phyloP scores from a whole-genome alignment of 2,329 filamentous ascomycete genomes.

The Colletotrichum sansevieriae region DNA sequence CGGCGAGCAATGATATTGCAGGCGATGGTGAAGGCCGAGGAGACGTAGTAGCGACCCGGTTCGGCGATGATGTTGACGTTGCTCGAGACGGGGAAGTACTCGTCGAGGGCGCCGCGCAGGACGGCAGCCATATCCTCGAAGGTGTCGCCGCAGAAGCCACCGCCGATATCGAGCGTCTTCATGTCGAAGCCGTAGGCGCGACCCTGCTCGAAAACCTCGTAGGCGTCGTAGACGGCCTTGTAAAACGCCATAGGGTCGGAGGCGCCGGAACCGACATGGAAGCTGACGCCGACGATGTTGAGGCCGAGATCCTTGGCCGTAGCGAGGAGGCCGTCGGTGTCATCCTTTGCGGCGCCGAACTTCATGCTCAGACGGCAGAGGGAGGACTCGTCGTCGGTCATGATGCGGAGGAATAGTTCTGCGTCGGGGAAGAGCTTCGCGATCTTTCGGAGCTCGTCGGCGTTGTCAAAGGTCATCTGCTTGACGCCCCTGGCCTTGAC shows the following conservation, averaged over 20 bases:
- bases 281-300: conserved; percentile 95
- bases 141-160: conserved; percentile 90
- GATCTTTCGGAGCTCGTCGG: conserved; percentile 98
- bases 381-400: conserved; percentile 95
- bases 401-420: conserved; percentile 92
- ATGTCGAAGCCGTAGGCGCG: conserved; percentile 81
- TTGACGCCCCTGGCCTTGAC: conserved; percentile 87
- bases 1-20: conserved; percentile 97
- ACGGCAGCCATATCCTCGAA: conserved; percentile 92
- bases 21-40: conserved; percentile 92
- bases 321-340: conserved; percentile 80
- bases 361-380: conserved; percentile 97
- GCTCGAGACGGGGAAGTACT: conserved; percentile 82
- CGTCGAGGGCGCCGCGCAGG: conserved; percentile 83
- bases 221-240: conserved; percentile 91
- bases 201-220: conserved; percentile 89
- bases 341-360: conserved; percentile 92
- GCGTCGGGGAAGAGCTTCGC: conserved; percentile 90
- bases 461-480: conserved; percentile 99
- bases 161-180: conserved; percentile 92
- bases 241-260: conserved; percentile 93
- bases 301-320: conserved; percentile 86
- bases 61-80: conserved; percentile 91
- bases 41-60: conserved; percentile 96
- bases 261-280: conserved; percentile 97